phyloP scores from a whole-genome alignment of 768 basidiomycete genomes.

The Kwoniella shandongensis region DNA sequence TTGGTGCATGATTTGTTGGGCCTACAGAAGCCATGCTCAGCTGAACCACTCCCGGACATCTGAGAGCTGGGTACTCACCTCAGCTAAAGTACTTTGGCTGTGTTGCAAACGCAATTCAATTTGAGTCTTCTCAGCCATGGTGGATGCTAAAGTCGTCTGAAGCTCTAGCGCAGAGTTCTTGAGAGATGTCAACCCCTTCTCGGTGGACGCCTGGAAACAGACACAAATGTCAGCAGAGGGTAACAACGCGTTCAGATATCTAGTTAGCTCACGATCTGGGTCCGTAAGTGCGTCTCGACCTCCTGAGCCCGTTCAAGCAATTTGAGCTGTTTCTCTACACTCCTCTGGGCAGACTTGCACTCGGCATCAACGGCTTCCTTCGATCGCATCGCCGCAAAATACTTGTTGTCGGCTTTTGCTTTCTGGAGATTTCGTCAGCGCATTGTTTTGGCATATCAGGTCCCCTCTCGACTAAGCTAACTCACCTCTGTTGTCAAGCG shows the following conservation, averaged over 20 bases:
- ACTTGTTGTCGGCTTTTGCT: constrained; percentile 95
- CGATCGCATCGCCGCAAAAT: constrained; percentile 81
- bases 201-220: constrained; percentile 44
- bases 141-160: constrained; percentile 38
- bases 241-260: background rate
- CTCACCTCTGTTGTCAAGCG: constrained; percentile 70
- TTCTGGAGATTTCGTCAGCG: constrained; percentile 60
- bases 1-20: constrained; percentile 39
- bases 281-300: constrained; percentile 62
- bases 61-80: constrained; percentile 33
- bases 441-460: too few relatives aligned
- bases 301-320: constrained; percentile 68
- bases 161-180: constrained; percentile 45
- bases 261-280: constrained; percentile 62
- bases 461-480: constrained; percentile 20
- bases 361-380: constrained; percentile 80
- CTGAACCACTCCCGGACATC: background rate
- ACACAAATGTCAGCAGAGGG: constrained; percentile 41
- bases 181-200: constrained; percentile 51
- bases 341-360: constrained; percentile 64
- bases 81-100: constrained; percentile 32
- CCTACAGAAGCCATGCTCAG: constrained; percentile 24
- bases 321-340: constrained; percentile 63
- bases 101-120: constrained; percentile 40
- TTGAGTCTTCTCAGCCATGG: constrained; percentile 44